Conservation (phyloP, 2,329 filamentous ascomycete species). For the Penicillium palitans region DNA sequence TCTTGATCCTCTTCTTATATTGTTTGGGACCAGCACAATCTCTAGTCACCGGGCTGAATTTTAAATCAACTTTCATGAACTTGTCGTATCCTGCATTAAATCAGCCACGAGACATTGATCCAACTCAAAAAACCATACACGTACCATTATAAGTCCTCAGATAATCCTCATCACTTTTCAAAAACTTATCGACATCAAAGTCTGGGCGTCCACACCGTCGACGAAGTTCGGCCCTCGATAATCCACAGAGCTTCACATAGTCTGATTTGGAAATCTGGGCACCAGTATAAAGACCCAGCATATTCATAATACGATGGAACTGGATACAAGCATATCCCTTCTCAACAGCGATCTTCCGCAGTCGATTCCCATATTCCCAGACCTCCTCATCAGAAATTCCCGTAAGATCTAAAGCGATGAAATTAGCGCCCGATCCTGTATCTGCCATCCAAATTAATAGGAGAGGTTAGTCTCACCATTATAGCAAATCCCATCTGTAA, state of each 20-base stretch:
- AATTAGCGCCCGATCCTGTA: neutral
- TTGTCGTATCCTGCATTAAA: constrained; percentile 8
- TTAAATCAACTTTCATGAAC: constrained; percentile 12
- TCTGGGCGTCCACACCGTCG: constrained; percentile 1
- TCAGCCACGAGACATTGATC: neutral
- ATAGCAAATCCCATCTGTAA: constrained; percentile 13
- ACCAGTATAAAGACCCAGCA: constrained; percentile 1
- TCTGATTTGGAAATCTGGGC: constrained; percentile 5
- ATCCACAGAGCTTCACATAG: constrained; percentile 4
- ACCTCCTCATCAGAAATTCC: constrained; percentile 11
- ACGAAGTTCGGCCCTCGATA: constrained; percentile 8
- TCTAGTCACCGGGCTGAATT: constrained; percentile 10
- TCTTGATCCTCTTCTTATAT: constrained; percentile 12
- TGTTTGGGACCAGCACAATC: constrained; percentile 6
- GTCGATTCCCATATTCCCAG: constrained; percentile 14
- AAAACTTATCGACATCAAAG: constrained; percentile 8
- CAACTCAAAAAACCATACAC: neutral
- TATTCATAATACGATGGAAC: constrained; percentile 12
- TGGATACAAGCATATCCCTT: constrained; percentile 12
- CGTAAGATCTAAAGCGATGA: constrained; percentile 3
- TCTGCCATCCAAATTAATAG: neutral
- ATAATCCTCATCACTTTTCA: constrained; percentile 11
- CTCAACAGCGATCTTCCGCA: constrained; percentile 6
- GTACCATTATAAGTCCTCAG: constrained; percentile 12
- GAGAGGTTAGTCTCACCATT: neutral